Evolutionary conservation across 805 yeast genomes (phyloP), one percentile per base, ranked within the genome.

Genomic region (Ogataea angusta): DNA sequence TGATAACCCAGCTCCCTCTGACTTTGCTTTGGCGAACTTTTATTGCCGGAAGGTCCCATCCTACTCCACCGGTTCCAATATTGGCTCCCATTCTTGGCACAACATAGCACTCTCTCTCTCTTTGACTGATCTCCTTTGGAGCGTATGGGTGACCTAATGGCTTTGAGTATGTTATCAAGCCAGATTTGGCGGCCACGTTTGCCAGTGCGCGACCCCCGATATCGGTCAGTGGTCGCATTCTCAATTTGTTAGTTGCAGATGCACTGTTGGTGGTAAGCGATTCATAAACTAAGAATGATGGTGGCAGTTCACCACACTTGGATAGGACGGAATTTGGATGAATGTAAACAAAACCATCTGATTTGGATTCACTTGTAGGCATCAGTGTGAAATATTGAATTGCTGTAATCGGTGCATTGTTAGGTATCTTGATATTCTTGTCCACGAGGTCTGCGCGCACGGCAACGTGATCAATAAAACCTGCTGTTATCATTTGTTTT

Each of bases 131-230:
- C 48, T 73, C 69, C 54, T 82, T 82, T 2, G 95, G 95, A 2
- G 88, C 95, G 55, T 87, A 78, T 3, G 96, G 96, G 40, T 86
- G 85, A 0, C 95, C 95, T 38, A 91, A 64, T 0, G 98, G 98
- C 56, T 90, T 91, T 19, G 97, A 88, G 62, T 84, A 90, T 0
- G 91, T 78, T 30, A 91, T 56, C 34, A 91, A 66, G 0, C 85
- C 79, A 13, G 95, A 80, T 21, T 68, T 68, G 49, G 81, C 83
- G 13, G 88, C 90, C 14, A 93, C 72, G 48, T 85, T 86, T 7
- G 91, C 77, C 37, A 93, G 64, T 34, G 90, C 90, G 17, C 77
- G 73, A 3, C 89, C 89, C 5, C 76, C 66, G 27, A 90, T 74
- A 42, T 86, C 91, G 23, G 86, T 85, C 49, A 93, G 67, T 0